Conservation (phyloP, 2,329 filamentous ascomycete species). For the Aspergillus ruber region DNA sequence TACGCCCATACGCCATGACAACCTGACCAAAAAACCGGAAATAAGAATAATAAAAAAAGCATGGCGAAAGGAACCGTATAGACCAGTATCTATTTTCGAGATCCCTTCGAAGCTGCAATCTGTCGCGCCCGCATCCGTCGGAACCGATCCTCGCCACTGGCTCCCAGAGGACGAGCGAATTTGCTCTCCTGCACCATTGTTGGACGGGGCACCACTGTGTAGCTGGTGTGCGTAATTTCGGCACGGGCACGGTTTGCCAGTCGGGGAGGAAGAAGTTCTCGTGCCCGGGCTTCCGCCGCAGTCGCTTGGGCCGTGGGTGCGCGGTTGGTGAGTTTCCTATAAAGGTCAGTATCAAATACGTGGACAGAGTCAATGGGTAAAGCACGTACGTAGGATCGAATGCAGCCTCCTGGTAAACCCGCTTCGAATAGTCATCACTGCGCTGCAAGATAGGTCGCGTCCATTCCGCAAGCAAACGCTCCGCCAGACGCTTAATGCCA, state of each 20-base stretch:
- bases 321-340: conserved; percentile 32
- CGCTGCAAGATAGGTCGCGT: conserved; percentile 88
- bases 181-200: conserved; percentile 42
- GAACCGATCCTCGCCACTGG: conserved; percentile 44
- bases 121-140: conserved; percentile 45
- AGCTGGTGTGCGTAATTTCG: conserved; percentile 54
- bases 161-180: conserved; percentile 41
- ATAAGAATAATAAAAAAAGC: not conserved
- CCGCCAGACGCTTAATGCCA: conserved; percentile 86
- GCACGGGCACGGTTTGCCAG: conserved; percentile 54
- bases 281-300: conserved; percentile 46
- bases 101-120: conserved; percentile 35
- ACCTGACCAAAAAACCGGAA: not conserved
- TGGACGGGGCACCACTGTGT: conserved; percentile 58
- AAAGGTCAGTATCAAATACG: conserved; percentile 7
- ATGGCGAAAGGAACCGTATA: not conserved
- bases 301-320: conserved; percentile 31
- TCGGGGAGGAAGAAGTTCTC: conserved; percentile 47
- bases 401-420: conserved; percentile 52
- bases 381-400: conserved; percentile 51
- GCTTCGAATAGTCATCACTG: conserved; percentile 90
- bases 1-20: not conserved
- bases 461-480: conserved; percentile 91
- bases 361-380: not conserved
- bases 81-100: conserved; percentile 25